These are phyloP conservation scores for Nephelium lappaceum DNA, from an alignment of 345 rosid genomes.

Conservation along the genomic window DNA sequence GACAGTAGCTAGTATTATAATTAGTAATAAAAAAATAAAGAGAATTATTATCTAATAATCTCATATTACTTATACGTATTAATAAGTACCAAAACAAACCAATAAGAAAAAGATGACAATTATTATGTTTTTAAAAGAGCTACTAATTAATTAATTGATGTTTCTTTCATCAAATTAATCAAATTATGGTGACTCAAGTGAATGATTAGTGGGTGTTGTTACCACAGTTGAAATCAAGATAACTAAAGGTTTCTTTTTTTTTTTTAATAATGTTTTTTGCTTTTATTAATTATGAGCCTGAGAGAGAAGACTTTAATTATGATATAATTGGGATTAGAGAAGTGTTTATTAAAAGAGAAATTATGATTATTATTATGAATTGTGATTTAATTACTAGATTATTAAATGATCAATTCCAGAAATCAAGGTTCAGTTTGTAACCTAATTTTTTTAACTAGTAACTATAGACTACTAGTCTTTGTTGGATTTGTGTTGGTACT, in stretches of 20 bases:
- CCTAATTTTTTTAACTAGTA: constrained; percentile 31
- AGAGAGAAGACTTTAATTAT: constrained; percentile 16
- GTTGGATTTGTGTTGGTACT: constrained; percentile 28
- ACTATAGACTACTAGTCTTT: constrained; percentile 35
- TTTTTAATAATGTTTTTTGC: not conserved
- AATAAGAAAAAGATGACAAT: constrained; percentile 14
- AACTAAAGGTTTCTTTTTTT: not conserved
- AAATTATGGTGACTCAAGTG: not conserved
- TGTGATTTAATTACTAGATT: constrained; percentile 14
- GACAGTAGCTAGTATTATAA: no score
- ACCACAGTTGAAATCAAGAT: not conserved
- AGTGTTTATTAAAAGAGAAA: constrained; percentile 17
- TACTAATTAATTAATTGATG: not conserved
- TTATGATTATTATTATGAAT: constrained; percentile 15
- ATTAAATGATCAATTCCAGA: constrained; percentile 45
- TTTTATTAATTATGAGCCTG: not conserved
- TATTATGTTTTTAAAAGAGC: constrained; percentile 23
- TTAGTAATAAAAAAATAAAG: not conserved
- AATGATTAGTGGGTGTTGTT: constrained; percentile 19
- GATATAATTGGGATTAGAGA: constrained; percentile 23
- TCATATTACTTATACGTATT: not conserved
- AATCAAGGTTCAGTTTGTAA: constrained; percentile 48
- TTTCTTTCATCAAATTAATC: constrained; percentile 2
- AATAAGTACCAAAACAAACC: not conserved
- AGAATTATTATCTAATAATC: constrained; percentile 32